Percentiles rank a stretch among this genome's conserved stretches.
Evolutionary conservation across 2,329 filamentous ascomycete genomes (phyloP).

Genomic region (Fusarium nelsonii): DNA sequence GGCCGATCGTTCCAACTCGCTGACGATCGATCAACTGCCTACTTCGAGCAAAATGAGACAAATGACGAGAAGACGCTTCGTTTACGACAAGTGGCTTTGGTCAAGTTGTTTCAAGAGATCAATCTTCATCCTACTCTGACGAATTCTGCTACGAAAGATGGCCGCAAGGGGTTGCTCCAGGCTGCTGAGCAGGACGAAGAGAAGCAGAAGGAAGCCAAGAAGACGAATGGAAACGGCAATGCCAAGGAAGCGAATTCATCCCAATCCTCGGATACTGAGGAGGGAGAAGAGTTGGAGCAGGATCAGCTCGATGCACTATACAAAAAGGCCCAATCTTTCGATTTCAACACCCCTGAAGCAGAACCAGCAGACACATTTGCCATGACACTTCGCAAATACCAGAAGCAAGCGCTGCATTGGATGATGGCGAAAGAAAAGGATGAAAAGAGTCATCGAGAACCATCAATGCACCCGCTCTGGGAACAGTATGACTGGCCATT

Average conservation of each 20-base stretch:
- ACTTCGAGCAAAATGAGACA: conserved; percentile 89
- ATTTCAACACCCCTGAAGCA: conserved; percentile 89
- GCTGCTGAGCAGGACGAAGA: conserved; percentile 92
- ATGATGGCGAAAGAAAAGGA: conserved; percentile 95
- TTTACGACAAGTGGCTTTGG: conserved; percentile 85
- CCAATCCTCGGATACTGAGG: conserved; percentile 76
- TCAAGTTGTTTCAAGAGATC: conserved; percentile 90
- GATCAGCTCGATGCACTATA: conserved; percentile 95
- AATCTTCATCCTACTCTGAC: conserved; percentile 80
- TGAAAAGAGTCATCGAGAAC: conserved; percentile 75
- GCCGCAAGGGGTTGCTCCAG: conserved; percentile 84
- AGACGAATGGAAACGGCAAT: conserved; percentile 39
- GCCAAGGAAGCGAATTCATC: conserved; percentile 61
- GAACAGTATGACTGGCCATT: conserved; percentile 93
- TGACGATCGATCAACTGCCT: conserved; percentile 76
- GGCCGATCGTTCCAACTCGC: conserved; percentile 68
- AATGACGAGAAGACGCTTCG: conserved; percentile 85
- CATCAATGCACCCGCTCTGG: conserved; percentile 97
- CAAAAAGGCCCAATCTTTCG: conserved; percentile 95
- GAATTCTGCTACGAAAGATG: conserved; percentile 83
- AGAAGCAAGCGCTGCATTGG: conserved; percentile 96
- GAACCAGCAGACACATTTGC: conserved; percentile 85
- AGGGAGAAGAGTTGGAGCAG: conserved; percentile 91
- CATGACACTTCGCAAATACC: conserved; percentile 89
- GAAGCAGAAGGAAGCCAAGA: conserved; percentile 68